phyloP scores from a whole-genome alignment of 2,329 filamentous ascomycete species.

The Fusarium chaquense region DNA sequence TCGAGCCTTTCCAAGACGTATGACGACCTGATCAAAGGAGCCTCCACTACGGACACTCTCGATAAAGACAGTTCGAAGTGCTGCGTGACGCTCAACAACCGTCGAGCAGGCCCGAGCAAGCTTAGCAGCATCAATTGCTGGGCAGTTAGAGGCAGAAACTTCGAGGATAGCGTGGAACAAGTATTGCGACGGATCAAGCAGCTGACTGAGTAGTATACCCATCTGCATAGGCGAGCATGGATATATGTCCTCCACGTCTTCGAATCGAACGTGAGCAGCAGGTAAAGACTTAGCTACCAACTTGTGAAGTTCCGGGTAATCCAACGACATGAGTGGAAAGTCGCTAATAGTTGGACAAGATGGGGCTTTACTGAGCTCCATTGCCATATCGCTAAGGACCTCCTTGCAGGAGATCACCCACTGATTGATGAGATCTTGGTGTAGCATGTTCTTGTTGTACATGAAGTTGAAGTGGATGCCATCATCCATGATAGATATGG shows the following conservation, averaged over 20 bases:
- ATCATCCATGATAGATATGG: constrained; percentile 8
- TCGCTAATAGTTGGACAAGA: constrained; percentile 49
- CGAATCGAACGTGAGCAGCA: constrained; percentile 25
- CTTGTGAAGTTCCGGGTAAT: constrained; percentile 48
- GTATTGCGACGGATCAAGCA: constrained; percentile 34
- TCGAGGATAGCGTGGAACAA: constrained; percentile 39
- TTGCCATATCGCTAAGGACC: constrained; percentile 11
- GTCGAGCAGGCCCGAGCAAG: constrained; percentile 23
- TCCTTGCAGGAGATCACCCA: constrained; percentile 32
- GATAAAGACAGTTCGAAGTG: constrained; percentile 51
- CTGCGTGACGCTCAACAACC: constrained; percentile 48
- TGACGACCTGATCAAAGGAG: constrained; percentile 50
- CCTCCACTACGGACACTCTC: constrained; percentile 41
- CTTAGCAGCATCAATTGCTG: constrained; percentile 4
- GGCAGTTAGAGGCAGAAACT: neutral
- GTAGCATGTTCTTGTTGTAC: constrained; percentile 32
- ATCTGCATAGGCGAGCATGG: constrained; percentile 56
- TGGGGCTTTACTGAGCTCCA: constrained; percentile 18
- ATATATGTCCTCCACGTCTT: constrained; percentile 52
- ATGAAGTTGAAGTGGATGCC: constrained; percentile 14
- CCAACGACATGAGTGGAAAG: constrained; percentile 50
- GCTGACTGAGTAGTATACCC: constrained; percentile 54
- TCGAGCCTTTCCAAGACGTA: neutral
- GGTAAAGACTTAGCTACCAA: constrained; percentile 40
- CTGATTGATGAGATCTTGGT: constrained; percentile 22